phyloP scores from a whole-genome alignment of 73 alveolate genomes.

The Paramecium bursaria region DNA sequence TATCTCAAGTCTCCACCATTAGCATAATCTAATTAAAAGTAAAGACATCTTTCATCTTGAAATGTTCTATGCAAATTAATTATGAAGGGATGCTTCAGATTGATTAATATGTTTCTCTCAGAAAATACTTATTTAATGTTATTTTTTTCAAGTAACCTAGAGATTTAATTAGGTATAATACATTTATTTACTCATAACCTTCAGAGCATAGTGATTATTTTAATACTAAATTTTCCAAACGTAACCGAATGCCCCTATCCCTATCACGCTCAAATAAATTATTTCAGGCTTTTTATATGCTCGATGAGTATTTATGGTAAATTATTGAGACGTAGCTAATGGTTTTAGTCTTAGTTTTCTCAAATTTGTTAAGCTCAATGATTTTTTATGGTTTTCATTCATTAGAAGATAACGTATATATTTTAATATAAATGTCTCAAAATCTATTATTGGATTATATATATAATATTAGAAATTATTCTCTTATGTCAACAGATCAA shows the following conservation, averaged over 20 bases:
- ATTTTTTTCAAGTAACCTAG: slow-evolving; percentile 63
- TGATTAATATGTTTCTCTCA: slow-evolving; percentile 63
- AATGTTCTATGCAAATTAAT: slow-evolving; percentile 93
- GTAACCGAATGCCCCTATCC: slow-evolving; percentile 87
- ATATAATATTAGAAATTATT: too few species aligned
- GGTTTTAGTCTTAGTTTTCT: too few species aligned
- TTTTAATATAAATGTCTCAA: too few species aligned
- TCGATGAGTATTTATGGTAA: too few species aligned
- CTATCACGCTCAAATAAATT: too few species aligned
- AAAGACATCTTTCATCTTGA: slow-evolving; percentile 89
- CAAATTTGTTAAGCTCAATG: too few species aligned
- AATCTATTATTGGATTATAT: too few species aligned
- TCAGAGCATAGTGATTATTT: slow-evolving; percentile 81
- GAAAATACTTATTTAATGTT: slow-evolving; percentile 63
- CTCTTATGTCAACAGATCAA: too few species aligned
- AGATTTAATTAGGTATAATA: not conserved
- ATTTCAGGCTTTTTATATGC: too few species aligned
- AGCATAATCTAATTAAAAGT: slow-evolving; percentile 86
- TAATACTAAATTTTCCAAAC: slow-evolving; percentile 85
- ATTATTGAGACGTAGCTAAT: too few species aligned
- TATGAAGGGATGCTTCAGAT: slow-evolving; percentile 75
- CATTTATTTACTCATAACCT: slow-evolving; percentile 77
- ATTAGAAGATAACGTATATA: too few species aligned
- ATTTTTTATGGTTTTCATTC: too few species aligned
- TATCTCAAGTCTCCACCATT: slow-evolving; percentile 96